Evolutionary conservation across 352 stramenopile species (phyloP), one percentile per base, ranked within the genome.

Genomic region (Phytophthora vignae): DNA sequence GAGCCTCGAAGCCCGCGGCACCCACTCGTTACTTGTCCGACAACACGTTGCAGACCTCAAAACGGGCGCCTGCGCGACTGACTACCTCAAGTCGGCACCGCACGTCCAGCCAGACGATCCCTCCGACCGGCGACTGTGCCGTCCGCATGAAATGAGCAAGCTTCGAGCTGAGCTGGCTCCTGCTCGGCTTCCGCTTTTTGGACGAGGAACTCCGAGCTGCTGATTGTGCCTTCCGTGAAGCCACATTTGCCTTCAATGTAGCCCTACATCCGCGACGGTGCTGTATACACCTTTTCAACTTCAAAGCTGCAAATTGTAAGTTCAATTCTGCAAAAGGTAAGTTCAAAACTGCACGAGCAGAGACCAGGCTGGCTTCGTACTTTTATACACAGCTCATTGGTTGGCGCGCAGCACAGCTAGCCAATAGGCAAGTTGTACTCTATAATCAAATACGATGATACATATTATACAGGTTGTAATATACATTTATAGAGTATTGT

Each of bases 21-120:
- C 1, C 33, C 33, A 40, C 33, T 40, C 33, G 36, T 11, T 19
- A 17, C 22, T 42, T 42, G 36, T 42, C 36, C 36, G 36, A 42
- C 36, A 11, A 42, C 36, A 42, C 36, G 36, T 42, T 42, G 36
- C 36, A 42, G 36, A 42, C 36, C 36, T 42, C 36, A 42, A 42
- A 42, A 42, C 36, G 36, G 53, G 27, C 58, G 38, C 8, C 27
- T n/a, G 11, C 11, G 9, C 31, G 55, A 60, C 44, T 64, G 52
- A 69, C 66, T 42, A 42, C 36, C 46, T 70, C 67, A 74, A 65
- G 17, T 74, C 46, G 59, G 54, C 36, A 44, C 50, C 49, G 57
- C 31, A 50, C 59, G 14, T 65, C 22, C 15, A 64, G 55, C 46
- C 55, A 64, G 22, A 52, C 64, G 57, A 57, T n/a, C 17, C 14